Conservation (phyloP, 257 asterid genomes). For the Rauvolfia tetraphylla region DNA sequence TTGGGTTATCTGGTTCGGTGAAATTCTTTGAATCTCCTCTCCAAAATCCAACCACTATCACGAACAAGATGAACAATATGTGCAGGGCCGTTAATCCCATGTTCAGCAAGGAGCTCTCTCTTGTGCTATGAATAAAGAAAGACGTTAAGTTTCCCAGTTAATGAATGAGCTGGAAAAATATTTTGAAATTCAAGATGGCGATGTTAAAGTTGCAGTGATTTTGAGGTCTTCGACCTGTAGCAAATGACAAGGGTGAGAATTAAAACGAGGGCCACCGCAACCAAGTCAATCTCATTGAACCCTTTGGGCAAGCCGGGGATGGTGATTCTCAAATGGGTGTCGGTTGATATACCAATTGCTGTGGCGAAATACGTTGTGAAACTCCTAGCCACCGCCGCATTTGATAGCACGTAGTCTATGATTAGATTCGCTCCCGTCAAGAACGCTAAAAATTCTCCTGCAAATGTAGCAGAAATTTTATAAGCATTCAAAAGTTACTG, state of each 20-base stretch:
- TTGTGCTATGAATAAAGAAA: conserved; percentile 46
- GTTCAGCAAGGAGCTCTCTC: conserved; percentile 83
- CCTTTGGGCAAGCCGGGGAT: conserved; percentile 58
- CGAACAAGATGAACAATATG: conserved; percentile 63
- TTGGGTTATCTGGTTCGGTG: conserved; percentile 48
- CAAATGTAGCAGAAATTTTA: conserved; percentile 1
- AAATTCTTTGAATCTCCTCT: conserved; percentile 67
- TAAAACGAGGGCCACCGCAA: conserved; percentile 72
- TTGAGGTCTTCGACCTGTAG: conserved; percentile 50
- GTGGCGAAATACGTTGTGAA: conserved; percentile 78
- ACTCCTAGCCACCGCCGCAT: conserved; percentile 95
- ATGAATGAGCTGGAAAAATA: background rate
- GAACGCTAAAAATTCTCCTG: conserved; percentile 80
- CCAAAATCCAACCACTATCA: conserved; percentile 73
- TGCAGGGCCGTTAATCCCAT: conserved; percentile 71
- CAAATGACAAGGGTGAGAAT: conserved; percentile 74
- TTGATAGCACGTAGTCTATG: conserved; percentile 80
- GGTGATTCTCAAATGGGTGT: conserved; percentile 46
- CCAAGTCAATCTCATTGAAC: conserved; percentile 67
- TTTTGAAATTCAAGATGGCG: background rate
- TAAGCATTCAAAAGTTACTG: background rate
- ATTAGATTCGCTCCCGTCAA: conserved; percentile 82
- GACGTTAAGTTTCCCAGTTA: background rate
- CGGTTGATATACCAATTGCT: conserved; percentile 53
- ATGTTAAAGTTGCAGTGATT: background rate